Evolutionary conservation across 192 early-diverging fungal genomes (phyloP), one percentile per base, ranked within the genome.

Genomic region (Linderina pennispora): DNA sequence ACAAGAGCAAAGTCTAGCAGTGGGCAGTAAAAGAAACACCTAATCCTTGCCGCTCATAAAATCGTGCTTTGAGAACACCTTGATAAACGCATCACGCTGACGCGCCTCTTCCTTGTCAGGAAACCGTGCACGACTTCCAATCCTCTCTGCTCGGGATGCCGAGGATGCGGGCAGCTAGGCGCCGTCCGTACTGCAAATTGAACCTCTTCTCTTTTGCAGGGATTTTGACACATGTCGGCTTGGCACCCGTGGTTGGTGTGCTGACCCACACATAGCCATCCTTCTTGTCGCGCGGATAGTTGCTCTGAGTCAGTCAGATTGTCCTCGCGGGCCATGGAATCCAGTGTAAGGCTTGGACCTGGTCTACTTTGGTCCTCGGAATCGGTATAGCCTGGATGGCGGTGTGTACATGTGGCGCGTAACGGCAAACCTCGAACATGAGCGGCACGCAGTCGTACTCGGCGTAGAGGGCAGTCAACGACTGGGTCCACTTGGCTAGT

Each of bases 111-210:
- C 77, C n/a, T 81, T 80, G 36, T 79, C 59, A 2, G 68, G 39
- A 24, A n/a, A 84, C 67, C 6, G 78, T 50, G 48, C 90, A 92
- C 15, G 60, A 53, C 61, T 83, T 90, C 94, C 94, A 97, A 53
- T 87, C 73, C 42, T 76, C 82, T 41, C 87, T 74, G 11, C 87
- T 78, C 13, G 87, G 84, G 1, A 48, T 55, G 0, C 69, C 86
- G 23, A 94, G 50, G 5, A 86, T 58, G 8, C 66, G 65, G 0
- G 89, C 85, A 35, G 91, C 55, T 0, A 87, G 74, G 28, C 58
- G 67, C 55, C 91, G 70, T 55, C 87, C 88, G 62, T 89, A 85
- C 53, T 92, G 85, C 3, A 86, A 43, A 50, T 92, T 87, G 48
- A 91, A 84, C 33, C 65, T 25, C 45, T 55, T 48, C 18, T 52